Conservation (phyloP, 2,329 filamentous ascomycete genomes). For the Colletotrichum eremochloae region DNA sequence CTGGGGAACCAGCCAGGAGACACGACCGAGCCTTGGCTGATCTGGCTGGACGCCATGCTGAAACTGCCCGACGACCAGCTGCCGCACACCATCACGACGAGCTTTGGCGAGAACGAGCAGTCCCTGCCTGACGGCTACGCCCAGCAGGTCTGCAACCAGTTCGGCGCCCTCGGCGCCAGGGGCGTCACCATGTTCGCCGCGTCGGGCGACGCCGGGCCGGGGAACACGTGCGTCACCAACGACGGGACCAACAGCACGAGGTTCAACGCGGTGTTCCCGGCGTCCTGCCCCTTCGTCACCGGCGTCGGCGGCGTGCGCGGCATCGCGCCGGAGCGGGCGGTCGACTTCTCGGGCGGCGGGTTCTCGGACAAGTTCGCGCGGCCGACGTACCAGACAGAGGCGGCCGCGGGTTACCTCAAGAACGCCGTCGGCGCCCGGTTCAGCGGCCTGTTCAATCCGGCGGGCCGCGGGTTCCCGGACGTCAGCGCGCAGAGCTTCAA, state of each 20-base stretch:
- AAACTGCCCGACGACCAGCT: slow-evolving; percentile 65
- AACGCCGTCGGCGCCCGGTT: slow-evolving; percentile 61
- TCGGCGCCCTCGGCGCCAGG: slow-evolving; percentile 74
- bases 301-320: slow-evolving; percentile 70
- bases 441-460: slow-evolving; percentile 57
- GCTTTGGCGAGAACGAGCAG: slow-evolving; percentile 79
- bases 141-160: slow-evolving; percentile 64
- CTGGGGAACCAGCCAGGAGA: slow-evolving; percentile 18
- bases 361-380: slow-evolving; percentile 62
- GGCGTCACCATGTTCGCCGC: slow-evolving; percentile 77
- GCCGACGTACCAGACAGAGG: slow-evolving; percentile 60
- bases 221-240: slow-evolving; percentile 53
- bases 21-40: slow-evolving; percentile 75
- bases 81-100: slow-evolving; percentile 76
- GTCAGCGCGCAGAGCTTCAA: slow-evolving; percentile 59
- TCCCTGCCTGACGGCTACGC: slow-evolving; percentile 71
- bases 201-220: slow-evolving; percentile 65
- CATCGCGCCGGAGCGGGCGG: slow-evolving; percentile 64
- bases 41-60: slow-evolving; percentile 72
- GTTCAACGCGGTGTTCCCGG: slow-evolving; percentile 56
- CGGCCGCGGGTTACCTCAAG: slow-evolving; percentile 59
- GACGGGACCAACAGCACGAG: slow-evolving; percentile 51
- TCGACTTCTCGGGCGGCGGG: slow-evolving; percentile 65
- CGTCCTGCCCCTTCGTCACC: slow-evolving; percentile 71
- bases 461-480: slow-evolving; percentile 72